Base-by-base conservation (phyloP, 2,329 filamentous ascomycete species). In the Zymoseptoria passerinii region DNA sequence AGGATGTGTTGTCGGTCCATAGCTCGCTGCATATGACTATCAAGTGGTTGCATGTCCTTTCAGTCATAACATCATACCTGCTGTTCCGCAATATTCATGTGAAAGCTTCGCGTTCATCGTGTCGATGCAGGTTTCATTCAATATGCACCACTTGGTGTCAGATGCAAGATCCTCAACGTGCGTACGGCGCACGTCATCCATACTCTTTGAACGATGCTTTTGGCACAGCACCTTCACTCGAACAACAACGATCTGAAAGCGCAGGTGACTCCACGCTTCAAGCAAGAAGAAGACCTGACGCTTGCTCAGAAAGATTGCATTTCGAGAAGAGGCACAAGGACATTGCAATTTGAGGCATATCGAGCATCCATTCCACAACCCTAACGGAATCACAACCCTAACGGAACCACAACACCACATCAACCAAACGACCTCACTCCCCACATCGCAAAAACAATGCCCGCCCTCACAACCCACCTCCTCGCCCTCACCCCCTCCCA, bases 391-490 rank as follows among this genome's bases (percentile, higher is more conserved):
- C 28, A 29, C 28, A 29, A 8, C 23, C 23, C 23, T 23, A 23
- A 23, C 2, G 23, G 4, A 2, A 29, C 28, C 28, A 29, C 28
- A 29, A 8, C 28, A 29, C 28, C 28, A 8, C 28, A 29, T 29
- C 28, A 29, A 8, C 28, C 28, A 40, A 3, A 4, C 28, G 13
- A 9, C 35, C 13, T 16, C 35, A 4, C 35, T 1, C 10, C 13
- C 35, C 10, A 44, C 16, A 16, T 6, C 35, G 5, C 23, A 23
- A 23, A 52, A 28, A 61, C 62, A 8, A 73, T 74, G 56, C 74
- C 76, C 27, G 76, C 81, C 4, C 73, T 88, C 56, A 87, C 84
- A 1, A 68, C 75, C 52, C 76, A 83, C 67, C 82, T 88, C 53
- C 77, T 84, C 62, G 66, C 74, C 52, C 75, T 77, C 53, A 76